Conservation (phyloP, 2,329 filamentous ascomycete genomes). For the Apiospora marii region DNA sequence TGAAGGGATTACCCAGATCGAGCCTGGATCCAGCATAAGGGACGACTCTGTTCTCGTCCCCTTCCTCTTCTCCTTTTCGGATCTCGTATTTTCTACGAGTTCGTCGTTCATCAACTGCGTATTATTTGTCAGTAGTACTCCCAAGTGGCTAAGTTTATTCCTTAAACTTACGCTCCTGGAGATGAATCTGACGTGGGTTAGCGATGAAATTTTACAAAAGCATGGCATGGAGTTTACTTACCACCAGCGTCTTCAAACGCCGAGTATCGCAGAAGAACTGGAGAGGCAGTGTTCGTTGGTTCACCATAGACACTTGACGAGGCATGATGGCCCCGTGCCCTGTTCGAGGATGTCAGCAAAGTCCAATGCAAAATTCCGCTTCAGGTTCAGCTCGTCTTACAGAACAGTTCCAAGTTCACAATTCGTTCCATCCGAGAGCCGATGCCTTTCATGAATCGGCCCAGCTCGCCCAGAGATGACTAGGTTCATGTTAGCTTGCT, state of each 20-base stretch:
- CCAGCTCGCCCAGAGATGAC: conserved; percentile 60
- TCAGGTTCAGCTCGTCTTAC: conserved; percentile 32
- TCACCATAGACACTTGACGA: conserved; percentile 35
- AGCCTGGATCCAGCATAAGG: conserved; percentile 24
- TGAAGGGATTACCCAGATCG: conserved; percentile 28
- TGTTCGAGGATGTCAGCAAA: neutral
- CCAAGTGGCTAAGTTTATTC: neutral
- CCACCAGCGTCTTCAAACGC: conserved; percentile 49
- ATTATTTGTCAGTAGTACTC: neutral
- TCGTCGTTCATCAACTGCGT: conserved; percentile 45
- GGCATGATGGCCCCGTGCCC: conserved; percentile 33
- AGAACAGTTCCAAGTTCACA: conserved; percentile 54
- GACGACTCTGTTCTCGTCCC: neutral
- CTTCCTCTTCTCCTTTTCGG: conserved; percentile 33
- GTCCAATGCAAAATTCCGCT: conserved; percentile 9
- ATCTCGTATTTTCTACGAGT: conserved; percentile 37
- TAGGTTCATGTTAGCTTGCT: neutral
- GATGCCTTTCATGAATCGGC: conserved; percentile 55
- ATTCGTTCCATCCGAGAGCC: conserved; percentile 50
- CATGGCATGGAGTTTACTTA: neutral
- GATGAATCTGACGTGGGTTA: neutral
- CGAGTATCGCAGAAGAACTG: conserved; percentile 45
- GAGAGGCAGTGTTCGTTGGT: conserved; percentile 48
- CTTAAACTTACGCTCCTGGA: neutral
- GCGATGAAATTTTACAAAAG: conserved; percentile 37